Percentiles rank a stretch among this genome's conserved stretches.
These are phyloP conservation scores for Pseudogymnoascus sp. DNA, from an alignment of 2,329 filamentous ascomycete species.

Conservation along the genomic window DNA sequence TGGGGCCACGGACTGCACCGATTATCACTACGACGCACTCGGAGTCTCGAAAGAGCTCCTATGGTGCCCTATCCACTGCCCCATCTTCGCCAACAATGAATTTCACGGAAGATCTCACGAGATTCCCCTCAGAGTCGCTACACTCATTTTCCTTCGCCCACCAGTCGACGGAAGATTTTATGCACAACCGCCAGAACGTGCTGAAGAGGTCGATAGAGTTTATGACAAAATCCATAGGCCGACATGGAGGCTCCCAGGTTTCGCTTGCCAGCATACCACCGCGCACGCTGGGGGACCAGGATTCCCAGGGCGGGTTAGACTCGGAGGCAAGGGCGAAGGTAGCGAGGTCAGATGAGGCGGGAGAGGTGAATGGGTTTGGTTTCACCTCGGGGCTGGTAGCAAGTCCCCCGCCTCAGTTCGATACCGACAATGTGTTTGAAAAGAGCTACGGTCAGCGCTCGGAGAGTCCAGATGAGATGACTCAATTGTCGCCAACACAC, in stretches of 20 bases:
- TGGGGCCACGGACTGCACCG: slow-evolving; percentile 55
- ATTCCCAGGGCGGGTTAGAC: slow-evolving; percentile 86
- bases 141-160: slow-evolving; percentile 98
- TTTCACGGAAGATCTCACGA: slow-evolving; percentile 79
- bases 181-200: slow-evolving; percentile 87
- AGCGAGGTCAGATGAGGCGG: slow-evolving; percentile 59
- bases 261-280: slow-evolving; percentile 79
- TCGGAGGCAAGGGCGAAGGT: slow-evolving; percentile 75
- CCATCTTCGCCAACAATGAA: slow-evolving; percentile 61
- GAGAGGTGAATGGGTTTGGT: slow-evolving; percentile 38
- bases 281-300: slow-evolving; percentile 71
- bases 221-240: slow-evolving; percentile 64
- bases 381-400: slow-evolving; percentile 60
- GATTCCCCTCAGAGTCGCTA: slow-evolving; percentile 90
- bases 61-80: slow-evolving; percentile 36
- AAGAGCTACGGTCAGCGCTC: slow-evolving; percentile 60
- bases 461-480: slow-evolving; percentile 41
- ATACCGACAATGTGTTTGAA: slow-evolving; percentile 73
- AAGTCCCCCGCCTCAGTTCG: slow-evolving; percentile 66
- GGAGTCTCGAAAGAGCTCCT: slow-evolving; percentile 20
- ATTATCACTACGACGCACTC: slow-evolving; percentile 39
- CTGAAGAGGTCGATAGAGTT: slow-evolving; percentile 92
- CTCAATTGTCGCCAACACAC: slow-evolving; percentile 20
- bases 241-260: slow-evolving; percentile 65
- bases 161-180: slow-evolving; percentile 74